Percentiles rank a stretch among this genome's conserved stretches.
Conservation (phyloP, 345 rosid genomes). For the Eucalyptus rudis region DNA sequence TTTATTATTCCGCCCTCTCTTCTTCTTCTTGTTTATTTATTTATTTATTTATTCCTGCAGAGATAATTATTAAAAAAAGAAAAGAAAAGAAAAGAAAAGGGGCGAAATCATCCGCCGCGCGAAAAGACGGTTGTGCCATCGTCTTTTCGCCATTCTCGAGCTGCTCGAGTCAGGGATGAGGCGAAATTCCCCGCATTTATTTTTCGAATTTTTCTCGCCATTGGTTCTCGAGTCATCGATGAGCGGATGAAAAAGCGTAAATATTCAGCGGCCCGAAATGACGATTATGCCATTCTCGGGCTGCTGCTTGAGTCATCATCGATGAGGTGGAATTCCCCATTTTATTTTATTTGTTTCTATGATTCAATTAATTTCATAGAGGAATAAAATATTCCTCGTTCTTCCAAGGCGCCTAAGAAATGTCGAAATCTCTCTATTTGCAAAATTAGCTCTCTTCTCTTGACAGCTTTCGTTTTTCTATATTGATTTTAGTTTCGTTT, state of each 20-base stretch:
- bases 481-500: background rate
- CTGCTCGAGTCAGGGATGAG: background rate
- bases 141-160: background rate
- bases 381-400: background rate
- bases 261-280: background rate
- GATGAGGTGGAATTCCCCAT: background rate
- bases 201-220: background rate
- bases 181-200: background rate
- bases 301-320: background rate
- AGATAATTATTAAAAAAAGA: background rate
- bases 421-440: background rate
- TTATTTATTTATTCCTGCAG: background rate
- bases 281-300: background rate
- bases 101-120: background rate
- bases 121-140: background rate
- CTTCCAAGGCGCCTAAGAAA: background rate
- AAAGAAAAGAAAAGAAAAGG: background rate
- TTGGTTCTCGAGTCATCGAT: background rate
- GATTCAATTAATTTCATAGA: background rate
- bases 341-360: background rate
- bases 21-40: too few relatives aligned
- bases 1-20: background rate
- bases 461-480: background rate
- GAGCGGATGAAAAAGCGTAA: background rate
- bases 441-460: background rate